Percentiles rank a stretch among this genome's conserved stretches.
Conservation (phyloP, 2,329 filamentous ascomycete species). For the Pyrenochaeta sp. region DNA sequence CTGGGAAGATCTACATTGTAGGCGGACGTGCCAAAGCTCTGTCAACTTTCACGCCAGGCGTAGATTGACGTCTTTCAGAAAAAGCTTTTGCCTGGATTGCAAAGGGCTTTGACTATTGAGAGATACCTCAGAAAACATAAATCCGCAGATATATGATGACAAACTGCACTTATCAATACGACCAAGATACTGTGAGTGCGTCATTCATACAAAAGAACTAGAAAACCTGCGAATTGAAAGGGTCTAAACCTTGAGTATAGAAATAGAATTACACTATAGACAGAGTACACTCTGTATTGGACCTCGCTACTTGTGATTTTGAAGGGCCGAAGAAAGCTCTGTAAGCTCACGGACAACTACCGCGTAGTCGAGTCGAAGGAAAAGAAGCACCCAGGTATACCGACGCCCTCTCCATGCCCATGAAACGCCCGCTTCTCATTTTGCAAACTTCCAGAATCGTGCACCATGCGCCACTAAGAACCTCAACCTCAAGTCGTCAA, state of each 20-base stretch:
- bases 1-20: no score
- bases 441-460: conserved; percentile 2
- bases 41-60: no score
- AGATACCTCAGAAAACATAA: no score
- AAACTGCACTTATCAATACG: no score
- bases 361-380: not conserved
- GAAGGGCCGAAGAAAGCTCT: not conserved
- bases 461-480: not conserved
- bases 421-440: conserved; percentile 9
- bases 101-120: no score
- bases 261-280: not conserved
- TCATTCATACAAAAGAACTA: no score
- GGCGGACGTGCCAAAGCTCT: no score
- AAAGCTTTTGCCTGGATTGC: no score
- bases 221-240: no score
- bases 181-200: no score
- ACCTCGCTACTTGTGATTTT: not conserved
- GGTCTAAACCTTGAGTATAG: not conserved
- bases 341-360: not conserved
- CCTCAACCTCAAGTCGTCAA: not conserved
- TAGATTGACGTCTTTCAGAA: no score
- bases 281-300: not conserved
- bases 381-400: conserved; percentile 1
- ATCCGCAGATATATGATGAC: no score
- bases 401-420: conserved; percentile 15